Percentiles rank a stretch among this genome's conserved stretches.
Evolutionary conservation across 768 basidiomycete species (phyloP).

Genomic region (Tricholomella constricta): DNA sequence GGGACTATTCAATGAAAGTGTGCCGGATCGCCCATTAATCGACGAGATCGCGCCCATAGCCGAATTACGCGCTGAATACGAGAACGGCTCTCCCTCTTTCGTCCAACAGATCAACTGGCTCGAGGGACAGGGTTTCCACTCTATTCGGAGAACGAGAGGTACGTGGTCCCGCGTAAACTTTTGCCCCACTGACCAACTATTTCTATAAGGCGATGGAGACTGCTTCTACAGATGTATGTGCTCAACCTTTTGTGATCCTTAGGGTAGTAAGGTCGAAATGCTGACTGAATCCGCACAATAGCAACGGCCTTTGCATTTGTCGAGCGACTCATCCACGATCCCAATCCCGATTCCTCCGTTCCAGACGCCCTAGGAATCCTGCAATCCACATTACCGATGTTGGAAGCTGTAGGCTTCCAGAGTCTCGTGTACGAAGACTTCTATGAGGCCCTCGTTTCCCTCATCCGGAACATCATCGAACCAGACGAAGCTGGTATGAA

Average conservation of each 20-base stretch:
- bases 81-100: conserved; percentile 58
- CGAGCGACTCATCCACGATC: conserved; percentile 58
- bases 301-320: conserved; percentile 85
- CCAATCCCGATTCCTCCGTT: conserved; percentile 48
- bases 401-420: conserved; percentile 65
- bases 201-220: conserved; percentile 74
- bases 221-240: conserved; percentile 94
- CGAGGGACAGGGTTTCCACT: conserved; percentile 57
- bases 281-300: conserved; percentile 31
- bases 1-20: conserved; percentile 35
- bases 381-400: conserved; percentile 45
- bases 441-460: conserved; percentile 57
- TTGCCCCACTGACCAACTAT: neutral
- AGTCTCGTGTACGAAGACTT: conserved; percentile 73
- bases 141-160: conserved; percentile 74
- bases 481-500: conserved; percentile 34
- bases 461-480: conserved; percentile 49
- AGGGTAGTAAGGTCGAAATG: conserved; percentile 8
- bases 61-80: conserved; percentile 66
- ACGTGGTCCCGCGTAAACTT: conserved; percentile 20
- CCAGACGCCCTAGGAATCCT: conserved; percentile 54
- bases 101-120: conserved; percentile 78
- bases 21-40: conserved; percentile 53
- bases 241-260: conserved; percentile 20
- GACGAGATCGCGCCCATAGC: conserved; percentile 53